A percentile compares a stretch with the other conserved stretches of the same genome.
These are phyloP conservation scores for Salvia hispanica DNA, from an alignment of 257 asterid species.

Conservation along the genomic window DNA sequence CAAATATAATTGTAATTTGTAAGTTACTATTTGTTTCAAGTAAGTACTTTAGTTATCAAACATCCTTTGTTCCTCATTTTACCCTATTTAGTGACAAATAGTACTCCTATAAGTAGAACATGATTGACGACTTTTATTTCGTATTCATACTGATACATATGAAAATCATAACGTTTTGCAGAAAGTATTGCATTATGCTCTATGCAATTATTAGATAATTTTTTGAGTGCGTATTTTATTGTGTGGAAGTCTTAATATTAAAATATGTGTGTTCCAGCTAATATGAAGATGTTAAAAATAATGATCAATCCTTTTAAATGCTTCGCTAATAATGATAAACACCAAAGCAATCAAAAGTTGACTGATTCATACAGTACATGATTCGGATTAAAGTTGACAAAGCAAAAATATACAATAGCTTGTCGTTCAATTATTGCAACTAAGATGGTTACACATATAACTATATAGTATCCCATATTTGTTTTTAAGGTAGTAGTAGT, in stretches of 20 bases:
- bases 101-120: too few relatives aligned
- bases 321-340: constrained; percentile 11
- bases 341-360: constrained; percentile 25
- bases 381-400: neutral
- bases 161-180: too few relatives aligned
- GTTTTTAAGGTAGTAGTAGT: too few relatives aligned
- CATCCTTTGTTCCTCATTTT: too few relatives aligned
- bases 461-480: neutral
- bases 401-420: constrained; percentile 5
- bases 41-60: too few relatives aligned
- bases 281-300: neutral
- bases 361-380: neutral
- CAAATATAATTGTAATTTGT: too few relatives aligned
- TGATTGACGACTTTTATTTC: too few relatives aligned
- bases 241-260: neutral
- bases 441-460: neutral
- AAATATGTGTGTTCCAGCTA: constrained; percentile 22
- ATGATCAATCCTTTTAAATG: constrained; percentile 10
- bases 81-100: too few relatives aligned
- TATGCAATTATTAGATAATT: neutral
- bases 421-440: neutral
- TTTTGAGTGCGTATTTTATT: too few relatives aligned
- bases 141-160: too few relatives aligned
- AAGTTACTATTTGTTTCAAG: too few relatives aligned
- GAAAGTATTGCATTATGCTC: neutral